Evolutionary conservation across 1,284 basidiomycete genomes (phyloP), one percentile per base, ranked within the genome.

Genomic region (Pseudozyma hubeiensis): DNA sequence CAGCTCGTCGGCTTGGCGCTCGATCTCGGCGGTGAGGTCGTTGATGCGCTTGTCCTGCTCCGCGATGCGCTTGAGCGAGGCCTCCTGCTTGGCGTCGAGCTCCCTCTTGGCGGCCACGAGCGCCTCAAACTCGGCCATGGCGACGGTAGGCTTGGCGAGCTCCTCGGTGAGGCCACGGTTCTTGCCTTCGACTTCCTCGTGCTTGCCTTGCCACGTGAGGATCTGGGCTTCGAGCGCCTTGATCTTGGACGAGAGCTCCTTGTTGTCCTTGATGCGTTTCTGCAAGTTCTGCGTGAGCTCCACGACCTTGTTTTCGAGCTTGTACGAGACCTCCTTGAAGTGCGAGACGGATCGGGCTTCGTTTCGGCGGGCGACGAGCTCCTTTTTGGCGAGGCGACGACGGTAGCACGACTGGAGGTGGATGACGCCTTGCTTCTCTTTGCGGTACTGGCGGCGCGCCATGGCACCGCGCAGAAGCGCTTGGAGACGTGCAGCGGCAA

Each of bases 291-390:
- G 97, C 0, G 97, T 99, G 77, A 99, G 91, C 85, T 99, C 96
- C 64, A 99, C 93, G 50, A 99, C 97, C 87, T 99, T 99, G 89
- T 99, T 99, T 87, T 99, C 97, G 66, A 99, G 88, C 79, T 90
- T 91, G 85, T 98, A 99, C 0, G 97, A 98, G 75, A 97, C 97
- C 86, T 99, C 97, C 86, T 99, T 97, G 89, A 97, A 97, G 85
- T 97, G 97, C 76, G 92, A 92, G 34, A 96, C 96, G 0, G 96
- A 98, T 57, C 94, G 93, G 29, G 97, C 97, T 85, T 99, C 97
- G 30, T 91, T 89, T 81, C 90, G 91, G 68, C 98, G 89, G 7
- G 87, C 88, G 75, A 91, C 91, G 61, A 99, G 89, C 84, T 97
- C 91, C 76, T 91, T 91, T 69, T 91, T 90, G 33, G 97, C 97